These are phyloP conservation scores for Apophysomyces variabilis DNA, from an alignment of 371 early-diverging fungal species.

Conservation along the genomic window DNA sequence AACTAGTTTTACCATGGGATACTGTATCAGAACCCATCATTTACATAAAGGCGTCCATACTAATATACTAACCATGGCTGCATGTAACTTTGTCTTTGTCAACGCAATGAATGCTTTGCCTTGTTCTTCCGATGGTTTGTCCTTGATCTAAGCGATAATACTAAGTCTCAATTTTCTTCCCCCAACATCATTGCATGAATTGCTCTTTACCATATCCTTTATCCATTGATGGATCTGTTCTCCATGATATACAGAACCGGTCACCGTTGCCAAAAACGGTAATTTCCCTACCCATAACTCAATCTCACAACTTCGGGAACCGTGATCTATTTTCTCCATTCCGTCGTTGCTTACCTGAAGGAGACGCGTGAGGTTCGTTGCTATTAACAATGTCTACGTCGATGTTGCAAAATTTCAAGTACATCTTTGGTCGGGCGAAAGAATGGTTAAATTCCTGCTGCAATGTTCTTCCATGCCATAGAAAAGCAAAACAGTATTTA, in stretches of 20 bases:
- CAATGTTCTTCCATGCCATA: too few species aligned
- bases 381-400: constrained; percentile 37
- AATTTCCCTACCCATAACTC: constrained; percentile 32
- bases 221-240: constrained; percentile 47
- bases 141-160: constrained; percentile 24
- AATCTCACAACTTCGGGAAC: not conserved
- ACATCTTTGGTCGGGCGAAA: constrained; percentile 27
- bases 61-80: constrained; percentile 42
- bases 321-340: not conserved
- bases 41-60: too few species aligned
- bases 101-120: constrained; percentile 49
- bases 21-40: too few species aligned
- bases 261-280: constrained; percentile 47
- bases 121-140: constrained; percentile 38
- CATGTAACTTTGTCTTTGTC: constrained; percentile 42
- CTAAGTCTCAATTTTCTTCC: too few species aligned
- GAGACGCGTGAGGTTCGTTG: constrained; percentile 52
- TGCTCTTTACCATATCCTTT: constrained; percentile 33
- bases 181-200: not conserved
- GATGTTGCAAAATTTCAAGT: constrained; percentile 47
- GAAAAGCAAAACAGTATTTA: not conserved
- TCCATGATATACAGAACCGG: constrained; percentile 38
- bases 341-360: constrained; percentile 33
- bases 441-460: too few species aligned
- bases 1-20: constrained; percentile 23